Evolutionary conservation across 2,329 filamentous ascomycete genomes (phyloP).

Genomic region (Aspergillus sp.): DNA sequence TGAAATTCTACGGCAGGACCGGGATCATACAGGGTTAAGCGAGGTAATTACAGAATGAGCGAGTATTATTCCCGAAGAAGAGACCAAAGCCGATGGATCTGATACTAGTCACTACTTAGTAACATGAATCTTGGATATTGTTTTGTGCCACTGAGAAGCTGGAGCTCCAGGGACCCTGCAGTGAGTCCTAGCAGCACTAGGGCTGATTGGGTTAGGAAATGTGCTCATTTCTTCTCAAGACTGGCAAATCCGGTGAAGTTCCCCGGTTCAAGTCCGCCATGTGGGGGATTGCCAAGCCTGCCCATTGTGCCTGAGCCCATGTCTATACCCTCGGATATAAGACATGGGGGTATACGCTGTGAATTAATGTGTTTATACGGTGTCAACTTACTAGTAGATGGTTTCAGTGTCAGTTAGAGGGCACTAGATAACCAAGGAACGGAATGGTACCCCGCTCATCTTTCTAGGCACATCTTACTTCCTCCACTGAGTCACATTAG

Average conservation of each 20-base stretch:
- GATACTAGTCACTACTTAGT: not conserved
- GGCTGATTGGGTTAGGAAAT: constrained; percentile 25
- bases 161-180: not conserved
- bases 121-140: not conserved
- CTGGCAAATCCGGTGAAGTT: constrained; percentile 4
- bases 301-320: not conserved
- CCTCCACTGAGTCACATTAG: no score
- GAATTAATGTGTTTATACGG: no score
- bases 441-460: no score
- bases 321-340: not conserved
- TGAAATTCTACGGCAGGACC: not conserved
- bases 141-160: not conserved
- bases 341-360: not conserved
- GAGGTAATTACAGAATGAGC: not conserved
- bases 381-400: no score
- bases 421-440: no score
- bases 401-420: no score
- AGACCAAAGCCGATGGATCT: not conserved
- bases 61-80: not conserved
- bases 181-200: constrained; percentile 7
- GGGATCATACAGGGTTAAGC: not conserved
- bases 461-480: no score
- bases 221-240: constrained; percentile 35
- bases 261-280: not conserved
- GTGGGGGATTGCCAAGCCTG: not conserved